Evolutionary conservation across 2,329 filamentous ascomycete species (phyloP).

Genomic region (Dactylellina haptotyla): DNA sequence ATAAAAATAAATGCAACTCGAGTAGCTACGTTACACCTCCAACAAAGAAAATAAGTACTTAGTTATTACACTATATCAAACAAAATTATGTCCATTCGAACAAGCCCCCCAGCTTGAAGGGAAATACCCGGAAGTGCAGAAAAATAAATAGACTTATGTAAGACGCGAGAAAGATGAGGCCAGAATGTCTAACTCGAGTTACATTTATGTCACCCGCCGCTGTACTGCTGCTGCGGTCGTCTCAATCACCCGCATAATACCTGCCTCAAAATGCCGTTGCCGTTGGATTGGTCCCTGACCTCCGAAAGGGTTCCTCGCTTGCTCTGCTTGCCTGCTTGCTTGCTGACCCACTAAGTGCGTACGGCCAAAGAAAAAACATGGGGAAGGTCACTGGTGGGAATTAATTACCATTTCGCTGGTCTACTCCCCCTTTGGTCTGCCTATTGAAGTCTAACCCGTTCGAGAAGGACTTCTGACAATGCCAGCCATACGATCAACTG

Average conservation of each 20-base stretch:
- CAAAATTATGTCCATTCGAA: too few species aligned
- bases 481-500: too few species aligned
- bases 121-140: not conserved
- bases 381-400: conserved; percentile 25
- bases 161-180: not conserved
- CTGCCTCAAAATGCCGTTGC: conserved; percentile 12
- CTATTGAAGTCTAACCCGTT: not conserved
- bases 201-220: not conserved
- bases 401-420: too few species aligned
- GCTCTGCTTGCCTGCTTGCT: not conserved
- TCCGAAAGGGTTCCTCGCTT: not conserved
- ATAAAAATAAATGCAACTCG: too few species aligned
- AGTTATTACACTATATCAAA: too few species aligned
- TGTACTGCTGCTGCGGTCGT: not conserved
- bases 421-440: too few species aligned
- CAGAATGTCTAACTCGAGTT: not conserved
- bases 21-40: too few species aligned
- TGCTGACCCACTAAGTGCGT: not conserved
- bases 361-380: not conserved
- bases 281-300: not conserved
- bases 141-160: not conserved
- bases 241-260: conserved; percentile 42
- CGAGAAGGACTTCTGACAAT: not conserved
- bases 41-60: too few species aligned
- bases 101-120: not conserved